Conservation (phyloP, 78 protist species). For the Dictyostelium firmibasis region DNA sequence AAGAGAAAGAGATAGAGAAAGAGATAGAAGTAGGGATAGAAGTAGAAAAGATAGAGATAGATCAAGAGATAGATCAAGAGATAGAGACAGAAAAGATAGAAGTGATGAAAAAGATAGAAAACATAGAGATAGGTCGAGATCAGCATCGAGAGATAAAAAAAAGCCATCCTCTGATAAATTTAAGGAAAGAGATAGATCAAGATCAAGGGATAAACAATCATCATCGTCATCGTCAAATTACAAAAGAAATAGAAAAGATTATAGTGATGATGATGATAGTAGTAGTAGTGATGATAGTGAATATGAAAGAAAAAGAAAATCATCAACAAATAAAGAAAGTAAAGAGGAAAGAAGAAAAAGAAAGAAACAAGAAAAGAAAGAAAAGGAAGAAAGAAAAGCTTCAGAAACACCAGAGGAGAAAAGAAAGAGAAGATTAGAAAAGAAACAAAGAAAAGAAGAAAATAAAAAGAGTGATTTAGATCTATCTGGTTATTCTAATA, state of each 20-base stretch:
- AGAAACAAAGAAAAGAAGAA: conserved; percentile 62
- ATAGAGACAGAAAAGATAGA: conserved; percentile 31
- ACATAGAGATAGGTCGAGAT: background rate
- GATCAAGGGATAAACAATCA: conserved; percentile 28
- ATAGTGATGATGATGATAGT: background rate
- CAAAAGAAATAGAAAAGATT: conserved; percentile 12
- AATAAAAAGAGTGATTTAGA: conserved; percentile 20
- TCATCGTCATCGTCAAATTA: background rate
- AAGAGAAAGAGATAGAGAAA: background rate
- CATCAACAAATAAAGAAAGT: background rate
- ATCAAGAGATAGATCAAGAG: background rate
- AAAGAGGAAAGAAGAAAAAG: conserved; percentile 38
- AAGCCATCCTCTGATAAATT: too few species aligned
- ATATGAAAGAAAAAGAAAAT: conserved; percentile 17
- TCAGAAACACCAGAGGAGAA: conserved; percentile 82
- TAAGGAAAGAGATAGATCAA: conserved; percentile 36
- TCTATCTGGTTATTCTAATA: conserved; percentile 88
- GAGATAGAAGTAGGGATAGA: background rate
- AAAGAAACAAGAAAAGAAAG: conserved; percentile 23
- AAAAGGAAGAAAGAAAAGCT: conserved; percentile 23
- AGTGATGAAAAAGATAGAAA: background rate
- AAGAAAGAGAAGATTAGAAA: conserved; percentile 62
- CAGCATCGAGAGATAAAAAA: conserved; percentile 19
- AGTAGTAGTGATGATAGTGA: background rate
- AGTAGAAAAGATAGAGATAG: background rate